Evolutionary conservation across 1,139 yeast genomes (phyloP).

Genomic region (Diutina ranongensis): DNA sequence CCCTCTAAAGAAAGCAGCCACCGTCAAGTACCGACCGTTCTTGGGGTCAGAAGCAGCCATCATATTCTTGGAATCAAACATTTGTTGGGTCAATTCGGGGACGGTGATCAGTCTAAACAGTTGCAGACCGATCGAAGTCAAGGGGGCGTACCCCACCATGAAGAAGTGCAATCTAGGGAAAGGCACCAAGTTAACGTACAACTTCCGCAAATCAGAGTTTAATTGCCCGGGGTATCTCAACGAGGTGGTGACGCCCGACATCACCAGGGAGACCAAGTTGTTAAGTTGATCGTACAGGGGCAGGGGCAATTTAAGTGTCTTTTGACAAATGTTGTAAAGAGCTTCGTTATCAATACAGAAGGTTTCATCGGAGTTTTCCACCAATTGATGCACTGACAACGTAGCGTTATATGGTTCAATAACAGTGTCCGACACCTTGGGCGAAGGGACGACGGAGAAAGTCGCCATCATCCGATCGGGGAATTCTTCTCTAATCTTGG

Average conservation of each 20-base stretch:
- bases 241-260: conserved; percentile 88
- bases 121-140: conserved; percentile 68
- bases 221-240: conserved; percentile 91
- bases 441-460: conserved; percentile 85
- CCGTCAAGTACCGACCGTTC: conserved; percentile 87
- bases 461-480: conserved; percentile 96
- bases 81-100: conserved; percentile 86
- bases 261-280: conserved; percentile 73
- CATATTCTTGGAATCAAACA: conserved; percentile 86
- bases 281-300: conserved; percentile 75
- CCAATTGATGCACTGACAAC: conserved; percentile 82
- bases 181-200: conserved; percentile 88
- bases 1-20: conserved; percentile 90
- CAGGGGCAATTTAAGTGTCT: conserved; percentile 67
- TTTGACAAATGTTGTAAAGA: conserved; percentile 76
- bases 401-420: conserved; percentile 93
- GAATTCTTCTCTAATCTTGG: conserved; percentile 76
- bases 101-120: conserved; percentile 78
- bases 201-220: conserved; percentile 81
- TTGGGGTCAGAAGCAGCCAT: conserved; percentile 93
- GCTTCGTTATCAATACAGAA: conserved; percentile 95
- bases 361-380: conserved; percentile 83
- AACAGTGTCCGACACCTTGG: conserved; percentile 84
- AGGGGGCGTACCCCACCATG: conserved; percentile 91
- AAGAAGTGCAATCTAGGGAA: conserved; percentile 92